phyloP scores from a whole-genome alignment of 177 flowering plant genomes.

The Telopea speciosissima region DNA sequence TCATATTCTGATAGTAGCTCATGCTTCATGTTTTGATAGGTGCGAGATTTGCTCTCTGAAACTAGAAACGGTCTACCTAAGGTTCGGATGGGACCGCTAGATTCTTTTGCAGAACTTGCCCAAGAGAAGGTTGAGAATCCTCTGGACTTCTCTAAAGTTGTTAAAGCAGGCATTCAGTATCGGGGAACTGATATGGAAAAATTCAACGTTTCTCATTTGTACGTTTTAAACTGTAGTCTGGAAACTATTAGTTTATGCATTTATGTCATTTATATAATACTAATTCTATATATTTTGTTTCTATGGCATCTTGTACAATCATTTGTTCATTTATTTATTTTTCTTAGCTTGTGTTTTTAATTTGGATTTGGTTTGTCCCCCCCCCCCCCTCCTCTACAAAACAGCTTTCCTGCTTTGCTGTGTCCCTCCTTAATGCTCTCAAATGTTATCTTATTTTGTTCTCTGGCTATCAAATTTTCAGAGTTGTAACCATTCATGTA shows the following conservation, averaged over 20 bases:
- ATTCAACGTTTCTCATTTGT: conserved; percentile 84
- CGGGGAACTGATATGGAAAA: conserved; percentile 53
- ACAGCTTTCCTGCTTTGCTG: too few relatives aligned
- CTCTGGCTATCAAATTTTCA: conserved; percentile 24
- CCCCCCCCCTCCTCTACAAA: too few relatives aligned
- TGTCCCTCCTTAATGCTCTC: too few relatives aligned
- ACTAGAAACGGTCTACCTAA: conserved; percentile 39
- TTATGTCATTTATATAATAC: too few relatives aligned
- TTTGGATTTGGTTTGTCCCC: background rate
- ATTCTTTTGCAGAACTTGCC: conserved; percentile 52
- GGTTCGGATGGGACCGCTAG: conserved; percentile 47
- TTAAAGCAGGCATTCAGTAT: conserved; percentile 57
- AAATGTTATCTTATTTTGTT: too few relatives aligned
- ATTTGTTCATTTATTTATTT: background rate
- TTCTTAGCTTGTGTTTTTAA: background rate
- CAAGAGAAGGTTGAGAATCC: conserved; percentile 89
- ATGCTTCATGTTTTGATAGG: conserved; percentile 34
- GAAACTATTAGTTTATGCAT: too few relatives aligned
- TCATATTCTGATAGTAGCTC: conserved; percentile 11
- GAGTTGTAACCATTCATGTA: conserved; percentile 79
- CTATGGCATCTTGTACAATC: too few relatives aligned
- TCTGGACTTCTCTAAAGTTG: conserved; percentile 60
- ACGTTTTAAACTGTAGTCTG: conserved; percentile 26
- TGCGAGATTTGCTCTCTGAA: conserved; percentile 67
- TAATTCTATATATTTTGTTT: too few relatives aligned